These are phyloP conservation scores for Stentor coeruleus DNA, from an alignment of 73 alveolate genomes.

Conservation along the genomic window DNA sequence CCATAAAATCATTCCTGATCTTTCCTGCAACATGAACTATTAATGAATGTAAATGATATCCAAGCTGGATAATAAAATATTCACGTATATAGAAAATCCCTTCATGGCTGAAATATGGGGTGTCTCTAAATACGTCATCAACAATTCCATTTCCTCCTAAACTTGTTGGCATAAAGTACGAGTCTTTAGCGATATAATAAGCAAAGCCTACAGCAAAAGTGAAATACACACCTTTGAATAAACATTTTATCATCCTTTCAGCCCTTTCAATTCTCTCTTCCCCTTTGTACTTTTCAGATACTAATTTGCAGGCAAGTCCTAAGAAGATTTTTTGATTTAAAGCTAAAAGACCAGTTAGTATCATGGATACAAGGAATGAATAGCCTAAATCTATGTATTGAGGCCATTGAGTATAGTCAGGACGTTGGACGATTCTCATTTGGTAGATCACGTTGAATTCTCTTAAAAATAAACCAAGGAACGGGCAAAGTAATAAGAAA, in stretches of 20 bases:
- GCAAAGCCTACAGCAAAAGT: not conserved
- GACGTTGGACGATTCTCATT: not conserved
- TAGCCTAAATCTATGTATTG: not conserved
- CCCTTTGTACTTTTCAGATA: not conserved
- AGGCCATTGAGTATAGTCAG: not conserved
- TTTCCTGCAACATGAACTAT: too few species aligned
- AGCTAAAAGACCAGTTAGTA: not conserved
- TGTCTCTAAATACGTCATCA: not conserved
- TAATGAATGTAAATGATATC: not conserved
- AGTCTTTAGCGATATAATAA: not conserved
- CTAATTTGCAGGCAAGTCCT: not conserved
- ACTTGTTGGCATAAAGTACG: not conserved
- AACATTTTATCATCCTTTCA: not conserved
- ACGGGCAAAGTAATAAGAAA: not conserved
- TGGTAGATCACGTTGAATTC: not conserved
- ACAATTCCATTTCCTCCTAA: not conserved
- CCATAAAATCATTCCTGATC: too few species aligned
- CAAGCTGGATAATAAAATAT: constrained; percentile 4
- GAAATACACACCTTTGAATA: not conserved
- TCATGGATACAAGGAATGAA: not conserved
- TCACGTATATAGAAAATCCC: not conserved
- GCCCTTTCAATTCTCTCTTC: not conserved
- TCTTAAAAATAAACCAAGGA: not conserved
- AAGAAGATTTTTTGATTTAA: not conserved
- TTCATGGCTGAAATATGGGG: constrained; percentile 3